Evolutionary conservation across 305 asterid genomes (phyloP).

Genomic region (Fraxinus sp.): DNA sequence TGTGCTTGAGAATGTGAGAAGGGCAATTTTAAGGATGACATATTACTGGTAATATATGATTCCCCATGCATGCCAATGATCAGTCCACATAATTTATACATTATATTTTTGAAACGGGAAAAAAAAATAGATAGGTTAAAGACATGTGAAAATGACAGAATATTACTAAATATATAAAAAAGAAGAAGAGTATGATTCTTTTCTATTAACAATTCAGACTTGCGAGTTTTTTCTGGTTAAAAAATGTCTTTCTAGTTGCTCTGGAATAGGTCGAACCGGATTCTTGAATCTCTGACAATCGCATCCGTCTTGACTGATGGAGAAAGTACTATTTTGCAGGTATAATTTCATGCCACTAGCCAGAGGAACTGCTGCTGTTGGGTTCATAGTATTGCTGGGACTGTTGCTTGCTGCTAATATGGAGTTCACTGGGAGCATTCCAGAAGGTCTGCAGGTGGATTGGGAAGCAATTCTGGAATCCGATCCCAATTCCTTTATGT

Average conservation of each 20-base stretch:
- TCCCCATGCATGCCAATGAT: conserved; percentile 1
- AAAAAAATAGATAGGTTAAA: not conserved
- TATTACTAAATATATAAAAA: not conserved
- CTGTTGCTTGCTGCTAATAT: conserved; percentile 90
- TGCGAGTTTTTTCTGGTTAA: not conserved
- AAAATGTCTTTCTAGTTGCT: not conserved
- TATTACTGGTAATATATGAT: conserved; percentile 73
- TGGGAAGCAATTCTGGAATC: conserved; percentile 94
- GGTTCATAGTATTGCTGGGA: conserved; percentile 81
- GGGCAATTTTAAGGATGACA: conserved; percentile 77
- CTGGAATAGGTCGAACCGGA: not conserved
- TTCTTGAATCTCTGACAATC: not conserved
- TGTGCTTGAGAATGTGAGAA: conserved; percentile 81
- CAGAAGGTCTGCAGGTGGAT: conserved; percentile 82
- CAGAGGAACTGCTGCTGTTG: conserved; percentile 76
- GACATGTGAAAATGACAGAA: not conserved
- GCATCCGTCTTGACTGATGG: not conserved
- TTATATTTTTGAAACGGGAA: not conserved
- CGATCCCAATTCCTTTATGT: conserved; percentile 56
- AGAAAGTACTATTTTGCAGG: conserved; percentile 46
- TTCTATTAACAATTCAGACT: not conserved
- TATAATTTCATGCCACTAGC: conserved; percentile 89
- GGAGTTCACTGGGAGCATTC: conserved; percentile 95
- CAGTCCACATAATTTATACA: not conserved
- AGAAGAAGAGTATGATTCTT: not conserved